Evolutionary conservation across 2,329 filamentous ascomycete genomes (phyloP), one percentile per base, ranked within the genome.

Genomic region (Colletotrichum liriopes): DNA sequence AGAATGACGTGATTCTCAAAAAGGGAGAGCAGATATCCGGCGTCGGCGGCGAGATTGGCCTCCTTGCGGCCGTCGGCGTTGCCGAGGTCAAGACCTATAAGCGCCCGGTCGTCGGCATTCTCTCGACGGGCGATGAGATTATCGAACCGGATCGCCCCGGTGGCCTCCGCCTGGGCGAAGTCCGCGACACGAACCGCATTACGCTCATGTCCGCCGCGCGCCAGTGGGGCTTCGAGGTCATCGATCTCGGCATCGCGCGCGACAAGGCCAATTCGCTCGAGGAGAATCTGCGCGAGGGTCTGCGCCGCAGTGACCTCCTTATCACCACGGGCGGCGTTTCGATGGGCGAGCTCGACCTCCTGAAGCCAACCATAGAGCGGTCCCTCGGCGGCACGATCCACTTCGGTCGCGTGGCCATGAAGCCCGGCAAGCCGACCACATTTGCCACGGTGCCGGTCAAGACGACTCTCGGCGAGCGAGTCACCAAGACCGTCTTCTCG

Each of bases 371-470:
- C 0, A 94, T 99, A 77, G 96, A 98, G 84, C 92, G 96, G 52
- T 88, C 91, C 1, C 89, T 99, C 1, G 94, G 95, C 68, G 96
- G 96, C 9, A 96, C 92, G 0, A 98, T 99, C 75, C 96, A 98
- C 82, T 99, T 99, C 77, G 96, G 96, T 32, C 93, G 96, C 3
- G 96, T 99, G 3, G 90, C 93, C 66, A 98, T 99, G 96, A 99
- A 99, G 85, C 96, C 96, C 0, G 96, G 96, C 5, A 99, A 98
- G 82, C 96, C 96, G 2, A 98, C 95, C 0, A 99, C 96, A 0
- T 99, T 99, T 81, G 96, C 96, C 2, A 98, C 94, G 0, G 89
- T 98, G 0, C 92, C 94, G 1, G 85, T 89, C 49, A 92, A 91
- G 81, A 85, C 89, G 71, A 88, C 89, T 73, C 79, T 77, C 1